phyloP scores from a whole-genome alignment of 257 asterid species.

The Cynanchum wilfordii region DNA sequence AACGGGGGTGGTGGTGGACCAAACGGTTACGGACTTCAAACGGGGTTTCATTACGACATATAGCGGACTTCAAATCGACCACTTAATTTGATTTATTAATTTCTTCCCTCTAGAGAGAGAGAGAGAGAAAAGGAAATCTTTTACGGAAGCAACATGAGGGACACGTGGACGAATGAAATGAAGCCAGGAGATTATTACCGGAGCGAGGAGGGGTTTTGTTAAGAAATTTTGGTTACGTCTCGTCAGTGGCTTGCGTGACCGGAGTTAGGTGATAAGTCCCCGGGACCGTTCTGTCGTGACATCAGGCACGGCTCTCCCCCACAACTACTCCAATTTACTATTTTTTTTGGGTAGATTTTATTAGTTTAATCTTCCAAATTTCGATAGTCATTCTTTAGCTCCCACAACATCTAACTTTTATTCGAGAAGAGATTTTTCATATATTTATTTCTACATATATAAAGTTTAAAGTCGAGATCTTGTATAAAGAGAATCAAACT shows the following conservation, averaged over 20 bases:
- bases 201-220: neutral
- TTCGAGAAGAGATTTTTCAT: too few relatives aligned
- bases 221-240: conserved; percentile 2
- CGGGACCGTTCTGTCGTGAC: neutral
- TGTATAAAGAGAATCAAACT: too few relatives aligned
- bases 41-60: conserved; percentile 24
- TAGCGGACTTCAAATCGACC: conserved; percentile 22
- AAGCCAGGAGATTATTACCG: neutral
- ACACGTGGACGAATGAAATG: conserved; percentile 14
- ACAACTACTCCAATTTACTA: neutral
- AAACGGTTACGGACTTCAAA: conserved; percentile 28
- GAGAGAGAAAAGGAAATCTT: conserved; percentile 2
- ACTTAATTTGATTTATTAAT: conserved; percentile 9
- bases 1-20: neutral
- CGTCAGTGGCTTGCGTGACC: conserved; percentile 14
- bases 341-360: too few relatives aligned
- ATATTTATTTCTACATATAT: too few relatives aligned
- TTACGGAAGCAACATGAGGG: neutral
- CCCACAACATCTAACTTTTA: too few relatives aligned
- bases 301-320: conserved; percentile 8
- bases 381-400: too few relatives aligned
- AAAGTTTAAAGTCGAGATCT: too few relatives aligned
- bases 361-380: too few relatives aligned
- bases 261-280: neutral
- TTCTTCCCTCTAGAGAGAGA: too few relatives aligned